These are phyloP conservation scores for Colletotrichum trifolii DNA, from an alignment of 2,329 filamentous ascomycete genomes.

Conservation along the genomic window DNA sequence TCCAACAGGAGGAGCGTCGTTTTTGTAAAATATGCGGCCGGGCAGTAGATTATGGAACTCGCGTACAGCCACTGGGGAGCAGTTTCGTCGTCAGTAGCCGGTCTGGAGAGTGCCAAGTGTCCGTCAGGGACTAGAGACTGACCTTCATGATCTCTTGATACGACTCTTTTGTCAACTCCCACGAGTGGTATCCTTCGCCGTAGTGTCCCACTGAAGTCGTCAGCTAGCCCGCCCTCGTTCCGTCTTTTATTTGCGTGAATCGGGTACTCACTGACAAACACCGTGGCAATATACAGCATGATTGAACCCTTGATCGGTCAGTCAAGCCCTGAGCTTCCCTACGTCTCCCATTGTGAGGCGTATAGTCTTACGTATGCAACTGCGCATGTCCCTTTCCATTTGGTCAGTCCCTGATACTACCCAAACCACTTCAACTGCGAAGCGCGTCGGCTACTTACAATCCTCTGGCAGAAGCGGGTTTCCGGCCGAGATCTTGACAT, in stretches of 20 bases:
- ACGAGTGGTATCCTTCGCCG: slow-evolving; percentile 40
- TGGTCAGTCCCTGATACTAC: not conserved
- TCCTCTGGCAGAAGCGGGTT: slow-evolving; percentile 22
- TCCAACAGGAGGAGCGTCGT: slow-evolving; percentile 47
- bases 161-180: slow-evolving; percentile 38
- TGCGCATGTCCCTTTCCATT: slow-evolving; percentile 23
- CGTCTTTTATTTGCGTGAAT: too few relatives aligned
- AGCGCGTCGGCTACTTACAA: slow-evolving; percentile 5
- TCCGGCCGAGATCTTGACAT: slow-evolving; percentile 33
- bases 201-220: slow-evolving; percentile 39
- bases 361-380: slow-evolving; percentile 21
- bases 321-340: not conserved
- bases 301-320: slow-evolving; percentile 2
- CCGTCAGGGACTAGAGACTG: not conserved
- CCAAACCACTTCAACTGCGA: too few relatives aligned
- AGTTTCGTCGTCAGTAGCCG: not conserved
- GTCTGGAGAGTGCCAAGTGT: not conserved
- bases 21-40: slow-evolving; percentile 45
- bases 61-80: slow-evolving; percentile 42
- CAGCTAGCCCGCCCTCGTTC: slow-evolving; percentile 7
- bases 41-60: slow-evolving; percentile 44
- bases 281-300: slow-evolving; percentile 16
- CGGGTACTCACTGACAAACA: slow-evolving; percentile 25
- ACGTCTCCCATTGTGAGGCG: not conserved
- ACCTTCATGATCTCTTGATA: slow-evolving; percentile 38